These are phyloP conservation scores for Pseudogymnoascus sp. DNA, from an alignment of 2,329 filamentous ascomycete genomes.

Conservation along the genomic window DNA sequence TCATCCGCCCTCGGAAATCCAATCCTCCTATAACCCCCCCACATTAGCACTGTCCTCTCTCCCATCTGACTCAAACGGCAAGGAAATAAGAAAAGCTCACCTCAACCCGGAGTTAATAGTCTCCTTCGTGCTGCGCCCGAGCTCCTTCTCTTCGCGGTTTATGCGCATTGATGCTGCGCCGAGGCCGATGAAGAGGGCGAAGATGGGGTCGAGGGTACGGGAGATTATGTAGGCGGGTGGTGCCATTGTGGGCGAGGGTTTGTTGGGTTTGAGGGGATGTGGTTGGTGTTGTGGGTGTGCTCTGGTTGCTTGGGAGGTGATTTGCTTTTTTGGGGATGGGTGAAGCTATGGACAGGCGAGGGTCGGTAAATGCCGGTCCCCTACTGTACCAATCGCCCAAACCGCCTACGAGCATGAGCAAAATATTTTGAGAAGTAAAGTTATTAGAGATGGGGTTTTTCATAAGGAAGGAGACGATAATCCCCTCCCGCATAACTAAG, in stretches of 20 bases:
- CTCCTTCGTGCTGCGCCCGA: constrained; percentile 24
- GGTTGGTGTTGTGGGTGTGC: constrained; percentile 8
- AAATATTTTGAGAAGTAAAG: not conserved
- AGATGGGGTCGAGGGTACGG: constrained; percentile 47
- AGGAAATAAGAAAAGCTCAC: constrained; percentile 21
- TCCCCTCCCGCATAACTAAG: constrained; percentile 6
- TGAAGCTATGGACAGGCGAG: not conserved
- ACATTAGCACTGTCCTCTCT: not conserved
- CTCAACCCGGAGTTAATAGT: constrained; percentile 28
- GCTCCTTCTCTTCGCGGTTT: constrained; percentile 45
- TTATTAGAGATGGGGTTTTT: constrained; percentile 5
- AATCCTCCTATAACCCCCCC: not conserved
- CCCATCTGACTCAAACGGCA: not conserved
- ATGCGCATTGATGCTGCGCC: constrained; percentile 47
- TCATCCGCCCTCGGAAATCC: constrained; percentile 2
- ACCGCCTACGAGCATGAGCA: not conserved
- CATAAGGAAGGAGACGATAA: not conserved
- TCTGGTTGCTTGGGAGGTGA: constrained; percentile 10
- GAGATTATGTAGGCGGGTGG: constrained; percentile 27
- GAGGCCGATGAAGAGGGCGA: constrained; percentile 46
- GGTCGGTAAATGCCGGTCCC: not conserved
- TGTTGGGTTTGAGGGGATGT: not conserved
- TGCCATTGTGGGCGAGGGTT: constrained; percentile 22
- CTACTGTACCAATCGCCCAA: not conserved
- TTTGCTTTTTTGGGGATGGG: not conserved